Conservation (phyloP, 1,139 yeast genomes). For the Saccharomyces hybrid region DNA sequence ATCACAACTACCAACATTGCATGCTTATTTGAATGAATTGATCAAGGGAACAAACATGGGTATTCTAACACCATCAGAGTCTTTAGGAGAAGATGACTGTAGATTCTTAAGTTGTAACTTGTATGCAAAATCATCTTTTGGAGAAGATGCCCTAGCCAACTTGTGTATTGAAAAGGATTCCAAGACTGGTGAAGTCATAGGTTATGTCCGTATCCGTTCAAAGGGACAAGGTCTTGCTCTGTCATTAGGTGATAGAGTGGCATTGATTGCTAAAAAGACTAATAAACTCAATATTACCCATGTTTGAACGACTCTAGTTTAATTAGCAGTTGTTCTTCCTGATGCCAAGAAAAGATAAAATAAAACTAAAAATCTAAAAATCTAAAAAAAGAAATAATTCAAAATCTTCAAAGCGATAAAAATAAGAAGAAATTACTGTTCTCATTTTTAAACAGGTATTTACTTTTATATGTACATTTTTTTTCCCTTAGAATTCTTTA, state of each 20-base stretch:
- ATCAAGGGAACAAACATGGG: constrained; percentile 87
- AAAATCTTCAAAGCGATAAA: neutral
- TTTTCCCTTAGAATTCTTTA: neutral
- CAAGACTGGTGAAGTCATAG: constrained; percentile 66
- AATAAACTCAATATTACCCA: constrained; percentile 35
- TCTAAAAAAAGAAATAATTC: neutral
- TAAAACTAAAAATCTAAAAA: neutral
- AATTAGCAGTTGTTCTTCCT: neutral
- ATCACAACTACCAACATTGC: constrained; percentile 56
- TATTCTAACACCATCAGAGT: constrained; percentile 84
- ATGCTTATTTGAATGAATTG: constrained; percentile 70
- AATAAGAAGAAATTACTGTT: neutral
- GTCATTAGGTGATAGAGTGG: constrained; percentile 89
- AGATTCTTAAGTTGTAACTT: constrained; percentile 90
- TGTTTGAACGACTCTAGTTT: constrained; percentile 25
- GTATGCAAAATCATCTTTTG: constrained; percentile 88
- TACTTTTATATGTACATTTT: constrained; percentile 3
- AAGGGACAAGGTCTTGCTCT: constrained; percentile 97
- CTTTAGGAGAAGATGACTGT: constrained; percentile 70
- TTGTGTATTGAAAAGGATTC: constrained; percentile 80
- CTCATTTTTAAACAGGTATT: constrained; percentile 2
- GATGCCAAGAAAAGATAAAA: neutral
- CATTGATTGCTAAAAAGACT: constrained; percentile 59
- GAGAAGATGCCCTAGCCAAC: constrained; percentile 96
- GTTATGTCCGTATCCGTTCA: constrained; percentile 93